Evolutionary conservation across 495 filamentous ascomycete genomes (phyloP).

Genomic region (Daldinia loculata): DNA sequence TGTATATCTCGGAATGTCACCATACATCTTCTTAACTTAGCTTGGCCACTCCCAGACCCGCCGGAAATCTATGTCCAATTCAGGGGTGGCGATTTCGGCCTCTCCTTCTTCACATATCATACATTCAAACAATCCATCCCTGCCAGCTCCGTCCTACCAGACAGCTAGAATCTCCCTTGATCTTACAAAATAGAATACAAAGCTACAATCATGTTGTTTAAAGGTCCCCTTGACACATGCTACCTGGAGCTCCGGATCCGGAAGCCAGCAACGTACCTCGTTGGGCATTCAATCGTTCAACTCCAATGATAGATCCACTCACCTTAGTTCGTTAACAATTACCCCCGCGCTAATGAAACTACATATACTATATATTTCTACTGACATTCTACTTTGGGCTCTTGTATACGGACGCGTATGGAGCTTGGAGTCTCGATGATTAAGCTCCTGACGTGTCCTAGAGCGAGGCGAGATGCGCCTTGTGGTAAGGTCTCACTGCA

Average conservation of each 20-base stretch:
- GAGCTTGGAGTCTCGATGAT: constrained; percentile 21
- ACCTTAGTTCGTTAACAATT: constrained; percentile 13
- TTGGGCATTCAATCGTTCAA: not conserved
- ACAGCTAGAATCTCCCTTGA: constrained; percentile 3
- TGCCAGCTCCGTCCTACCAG: constrained; percentile 13
- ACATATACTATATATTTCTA: not conserved
- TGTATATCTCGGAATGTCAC: constrained; percentile 42
- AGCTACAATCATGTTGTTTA: constrained; percentile 11
- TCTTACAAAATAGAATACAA: constrained; percentile 9
- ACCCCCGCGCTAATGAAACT: constrained; percentile 11
- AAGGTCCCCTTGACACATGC: constrained; percentile 4
- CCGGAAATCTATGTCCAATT: constrained; percentile 24
- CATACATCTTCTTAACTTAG: constrained; percentile 37
- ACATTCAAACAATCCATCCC: constrained; percentile 15
- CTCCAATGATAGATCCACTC: not conserved
- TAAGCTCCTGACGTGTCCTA: constrained; percentile 42
- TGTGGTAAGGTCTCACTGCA: constrained; percentile 43
- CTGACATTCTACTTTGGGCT: constrained; percentile 14
- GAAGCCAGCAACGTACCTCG: not conserved
- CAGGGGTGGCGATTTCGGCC: constrained; percentile 41
- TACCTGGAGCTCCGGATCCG: constrained; percentile 8
- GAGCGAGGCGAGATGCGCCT: constrained; percentile 38
- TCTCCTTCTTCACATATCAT: constrained; percentile 20
- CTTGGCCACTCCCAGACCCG: constrained; percentile 34
- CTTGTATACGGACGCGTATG: constrained; percentile 16